These are phyloP conservation scores for Clitopilus passeckerianus DNA, from an alignment of 768 basidiomycete species.

Conservation along the genomic window DNA sequence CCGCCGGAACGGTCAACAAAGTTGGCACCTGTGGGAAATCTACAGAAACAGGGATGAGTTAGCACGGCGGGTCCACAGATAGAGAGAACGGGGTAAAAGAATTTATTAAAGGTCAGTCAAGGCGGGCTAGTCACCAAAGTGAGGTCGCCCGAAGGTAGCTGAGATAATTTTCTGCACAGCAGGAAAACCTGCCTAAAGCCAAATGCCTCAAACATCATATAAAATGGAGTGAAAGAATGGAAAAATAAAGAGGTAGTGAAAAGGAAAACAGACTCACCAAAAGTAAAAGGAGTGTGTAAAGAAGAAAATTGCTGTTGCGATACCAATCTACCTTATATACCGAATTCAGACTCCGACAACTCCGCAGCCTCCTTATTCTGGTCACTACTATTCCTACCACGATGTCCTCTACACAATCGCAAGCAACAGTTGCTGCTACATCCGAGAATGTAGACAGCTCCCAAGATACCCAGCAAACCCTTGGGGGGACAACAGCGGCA, in stretches of 20 bases:
- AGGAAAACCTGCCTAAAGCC: constrained; percentile 75
- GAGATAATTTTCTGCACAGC: constrained; percentile 85
- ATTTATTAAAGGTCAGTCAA: constrained; percentile 23
- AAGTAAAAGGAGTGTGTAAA: neutral
- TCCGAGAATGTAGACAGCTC: constrained; percentile 18
- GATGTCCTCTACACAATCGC: constrained; percentile 27
- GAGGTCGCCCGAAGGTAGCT: constrained; percentile 79
- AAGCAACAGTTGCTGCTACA: constrained; percentile 19
- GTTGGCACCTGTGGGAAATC: neutral
- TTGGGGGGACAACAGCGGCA: constrained; percentile 13
- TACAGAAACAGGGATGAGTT: neutral
- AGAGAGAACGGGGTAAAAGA: neutral
- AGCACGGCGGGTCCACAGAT: neutral
- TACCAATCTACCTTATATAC: constrained; percentile 9
- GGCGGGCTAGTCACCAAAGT: constrained; percentile 42
- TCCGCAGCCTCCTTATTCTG: constrained; percentile 7
- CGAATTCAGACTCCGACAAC: constrained; percentile 23
- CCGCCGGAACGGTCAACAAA: neutral
- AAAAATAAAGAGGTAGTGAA: constrained; percentile 5
- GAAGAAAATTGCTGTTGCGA: constrained; percentile 4
- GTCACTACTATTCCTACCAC: neutral
- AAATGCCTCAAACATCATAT: constrained; percentile 92
- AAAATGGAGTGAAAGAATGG: neutral
- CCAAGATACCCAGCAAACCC: constrained; percentile 22
- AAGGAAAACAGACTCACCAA: constrained; percentile 19